Conservation (phyloP, 495 filamentous ascomycete genomes). For the Hyaloscypha hepaticicola region DNA sequence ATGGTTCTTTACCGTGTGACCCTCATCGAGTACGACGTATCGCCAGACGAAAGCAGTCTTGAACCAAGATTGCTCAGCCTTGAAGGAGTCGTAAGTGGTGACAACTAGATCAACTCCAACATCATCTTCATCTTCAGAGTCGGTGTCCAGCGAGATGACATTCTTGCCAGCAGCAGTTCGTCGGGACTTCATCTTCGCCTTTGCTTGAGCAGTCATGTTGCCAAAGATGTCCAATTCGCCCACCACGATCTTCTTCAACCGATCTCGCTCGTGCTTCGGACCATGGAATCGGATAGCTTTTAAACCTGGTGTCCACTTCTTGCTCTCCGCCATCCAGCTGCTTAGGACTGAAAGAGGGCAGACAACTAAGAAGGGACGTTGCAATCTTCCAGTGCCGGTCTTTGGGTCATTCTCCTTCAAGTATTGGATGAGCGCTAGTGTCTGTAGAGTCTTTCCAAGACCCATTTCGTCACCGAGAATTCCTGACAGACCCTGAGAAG, state of each 20-base stretch:
- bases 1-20: slow-evolving; percentile 63
- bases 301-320: slow-evolving; percentile 57
- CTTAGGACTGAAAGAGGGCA: slow-evolving; percentile 86
- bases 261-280: slow-evolving; percentile 43
- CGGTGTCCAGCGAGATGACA: slow-evolving; percentile 37
- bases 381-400: slow-evolving; percentile 42
- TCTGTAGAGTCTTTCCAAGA: slow-evolving; percentile 87
- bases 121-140: slow-evolving; percentile 35
- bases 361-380: slow-evolving; percentile 58
- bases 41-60: slow-evolving; percentile 67
- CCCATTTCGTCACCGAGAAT: slow-evolving; percentile 95
- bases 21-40: slow-evolving; percentile 87
- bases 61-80: slow-evolving; percentile 58
- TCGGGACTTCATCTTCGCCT: slow-evolving; percentile 29
- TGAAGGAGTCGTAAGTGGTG: slow-evolving; percentile 62
- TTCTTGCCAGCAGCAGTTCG: slow-evolving; percentile 35
- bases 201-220: slow-evolving; percentile 36
- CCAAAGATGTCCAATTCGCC: slow-evolving; percentile 42
- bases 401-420: slow-evolving; percentile 56
- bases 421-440: slow-evolving; percentile 76
- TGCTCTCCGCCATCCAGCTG: slow-evolving; percentile 72
- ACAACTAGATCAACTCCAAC: slow-evolving; percentile 51
- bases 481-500: slow-evolving; percentile 52
- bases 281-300: slow-evolving; percentile 60
- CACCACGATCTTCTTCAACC: slow-evolving; percentile 49